A percentile compares a stretch with the other conserved stretches of the same genome.
Evolutionary conservation across 1,284 basidiomycete genomes (phyloP).

Genomic region (Fomitopsis schrenkii): DNA sequence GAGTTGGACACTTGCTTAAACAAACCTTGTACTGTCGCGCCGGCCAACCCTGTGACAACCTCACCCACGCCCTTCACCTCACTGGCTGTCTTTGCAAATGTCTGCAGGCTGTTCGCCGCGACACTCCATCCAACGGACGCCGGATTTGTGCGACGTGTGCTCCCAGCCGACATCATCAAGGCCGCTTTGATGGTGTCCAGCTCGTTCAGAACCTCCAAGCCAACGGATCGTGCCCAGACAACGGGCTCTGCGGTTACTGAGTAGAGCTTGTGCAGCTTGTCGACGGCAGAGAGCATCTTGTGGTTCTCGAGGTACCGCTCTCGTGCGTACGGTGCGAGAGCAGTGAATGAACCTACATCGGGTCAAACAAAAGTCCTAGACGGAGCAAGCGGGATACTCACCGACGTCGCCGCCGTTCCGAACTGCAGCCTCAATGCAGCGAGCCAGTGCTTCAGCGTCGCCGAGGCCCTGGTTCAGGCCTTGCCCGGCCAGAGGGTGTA

Average conservation of each 20-base stretch:
- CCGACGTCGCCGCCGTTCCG: slow-evolving; percentile 77
- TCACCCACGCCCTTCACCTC: slow-evolving; percentile 15
- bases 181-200: slow-evolving; percentile 77
- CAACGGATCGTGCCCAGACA: slow-evolving; percentile 84
- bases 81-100: slow-evolving; percentile 18
- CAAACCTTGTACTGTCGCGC: slow-evolving; percentile 17
- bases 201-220: slow-evolving; percentile 90
- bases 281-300: slow-evolving; percentile 75
- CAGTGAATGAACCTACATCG: slow-evolving; percentile 66
- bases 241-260: slow-evolving; percentile 59
- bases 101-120: slow-evolving; percentile 25
- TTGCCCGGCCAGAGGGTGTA: slow-evolving; percentile 97
- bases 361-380: not conserved
- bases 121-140: slow-evolving; percentile 19
- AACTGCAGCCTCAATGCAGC: slow-evolving; percentile 57
- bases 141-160: slow-evolving; percentile 23
- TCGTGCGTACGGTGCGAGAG: slow-evolving; percentile 73
- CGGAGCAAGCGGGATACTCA: slow-evolving; percentile 27
- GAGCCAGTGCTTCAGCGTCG: slow-evolving; percentile 73
- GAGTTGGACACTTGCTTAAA: slow-evolving; percentile 11
- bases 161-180: slow-evolving; percentile 80
- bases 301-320: slow-evolving; percentile 86
- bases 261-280: slow-evolving; percentile 89
- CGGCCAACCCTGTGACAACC: slow-evolving; percentile 15
- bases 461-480: slow-evolving; percentile 92